phyloP scores from a whole-genome alignment of 495 filamentous ascomycete genomes.

The Penicillium alfredii region DNA sequence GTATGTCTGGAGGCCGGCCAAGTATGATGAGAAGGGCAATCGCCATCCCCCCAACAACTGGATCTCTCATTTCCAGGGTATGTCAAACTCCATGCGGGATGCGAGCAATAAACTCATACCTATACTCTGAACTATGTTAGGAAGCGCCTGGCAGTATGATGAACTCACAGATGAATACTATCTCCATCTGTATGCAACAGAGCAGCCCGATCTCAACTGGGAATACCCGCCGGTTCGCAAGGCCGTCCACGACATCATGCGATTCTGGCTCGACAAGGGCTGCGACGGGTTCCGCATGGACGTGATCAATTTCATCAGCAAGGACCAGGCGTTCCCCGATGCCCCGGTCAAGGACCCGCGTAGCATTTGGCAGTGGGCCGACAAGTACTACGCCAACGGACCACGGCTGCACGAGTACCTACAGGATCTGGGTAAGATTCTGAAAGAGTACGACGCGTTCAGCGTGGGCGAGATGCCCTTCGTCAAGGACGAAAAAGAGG shows the following conservation, averaged over 20 bases:
- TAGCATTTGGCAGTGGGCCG: slow-evolving; percentile 48
- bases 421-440: slow-evolving; percentile 55
- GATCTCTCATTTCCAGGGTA: slow-evolving; percentile 53
- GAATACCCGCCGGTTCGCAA: slow-evolving; percentile 54
- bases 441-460: slow-evolving; percentile 62
- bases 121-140: slow-evolving; percentile 14
- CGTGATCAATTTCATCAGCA: slow-evolving; percentile 61
- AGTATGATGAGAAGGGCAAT: slow-evolving; percentile 52
- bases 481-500: slow-evolving; percentile 50
- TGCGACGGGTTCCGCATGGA: slow-evolving; percentile 68
- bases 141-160: slow-evolving; percentile 62
- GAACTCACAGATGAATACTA: slow-evolving; percentile 62
- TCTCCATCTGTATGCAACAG: slow-evolving; percentile 58
- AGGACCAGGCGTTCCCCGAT: slow-evolving; percentile 54
- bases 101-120: not conserved
- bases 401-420: slow-evolving; percentile 62
- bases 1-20: slow-evolving; percentile 66
- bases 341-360: slow-evolving; percentile 50
- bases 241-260: slow-evolving; percentile 62
- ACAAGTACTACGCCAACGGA: slow-evolving; percentile 56
- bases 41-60: slow-evolving; percentile 67
- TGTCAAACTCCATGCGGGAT: not conserved
- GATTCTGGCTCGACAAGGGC: slow-evolving; percentile 66
- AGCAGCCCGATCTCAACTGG: slow-evolving; percentile 75
- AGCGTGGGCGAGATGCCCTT: slow-evolving; percentile 69